A percentile compares a stretch with the other conserved stretches of the same genome.
Conservation (phyloP, 768 basidiomycete genomes). For the Mycena leptocephala region DNA sequence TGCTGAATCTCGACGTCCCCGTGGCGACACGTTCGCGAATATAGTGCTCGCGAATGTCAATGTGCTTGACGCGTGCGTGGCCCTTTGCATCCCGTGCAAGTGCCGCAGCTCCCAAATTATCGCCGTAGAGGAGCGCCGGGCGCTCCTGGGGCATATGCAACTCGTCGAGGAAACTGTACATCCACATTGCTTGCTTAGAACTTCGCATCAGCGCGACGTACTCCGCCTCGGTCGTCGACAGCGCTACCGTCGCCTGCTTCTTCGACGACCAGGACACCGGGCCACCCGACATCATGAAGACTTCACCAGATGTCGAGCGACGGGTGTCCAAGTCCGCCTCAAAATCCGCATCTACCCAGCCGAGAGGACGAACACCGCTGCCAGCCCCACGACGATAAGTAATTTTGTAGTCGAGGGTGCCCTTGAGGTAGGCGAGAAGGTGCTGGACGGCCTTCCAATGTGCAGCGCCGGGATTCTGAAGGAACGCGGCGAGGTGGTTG, state of each 20-base stretch:
- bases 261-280: too few species aligned
- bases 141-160: conserved; percentile 34
- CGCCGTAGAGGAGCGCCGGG: conserved; percentile 40
- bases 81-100: conserved; percentile 15
- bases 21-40: too few species aligned
- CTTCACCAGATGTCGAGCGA: conserved; percentile 48
- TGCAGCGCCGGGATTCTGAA: conserved; percentile 40
- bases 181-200: conserved; percentile 54
- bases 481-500: conserved; percentile 39
- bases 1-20: conserved; percentile 20
- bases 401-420: conserved; percentile 39
- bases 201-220: too few species aligned
- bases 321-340: conserved; percentile 24
- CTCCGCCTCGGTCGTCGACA: too few species aligned
- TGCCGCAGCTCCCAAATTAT: conserved; percentile 46
- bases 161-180: conserved; percentile 43
- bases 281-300: too few species aligned
- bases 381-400: neutral
- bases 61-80: conserved; percentile 7
- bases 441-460: conserved; percentile 60
- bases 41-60: too few species aligned
- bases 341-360: conserved; percentile 29
- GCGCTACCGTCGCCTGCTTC: too few species aligned
- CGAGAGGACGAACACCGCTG: conserved; percentile 15
- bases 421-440: conserved; percentile 53